Evolutionary conservation across 2,329 filamentous ascomycete species (phyloP).

Genomic region (Phialemonium atrogriseum): DNA sequence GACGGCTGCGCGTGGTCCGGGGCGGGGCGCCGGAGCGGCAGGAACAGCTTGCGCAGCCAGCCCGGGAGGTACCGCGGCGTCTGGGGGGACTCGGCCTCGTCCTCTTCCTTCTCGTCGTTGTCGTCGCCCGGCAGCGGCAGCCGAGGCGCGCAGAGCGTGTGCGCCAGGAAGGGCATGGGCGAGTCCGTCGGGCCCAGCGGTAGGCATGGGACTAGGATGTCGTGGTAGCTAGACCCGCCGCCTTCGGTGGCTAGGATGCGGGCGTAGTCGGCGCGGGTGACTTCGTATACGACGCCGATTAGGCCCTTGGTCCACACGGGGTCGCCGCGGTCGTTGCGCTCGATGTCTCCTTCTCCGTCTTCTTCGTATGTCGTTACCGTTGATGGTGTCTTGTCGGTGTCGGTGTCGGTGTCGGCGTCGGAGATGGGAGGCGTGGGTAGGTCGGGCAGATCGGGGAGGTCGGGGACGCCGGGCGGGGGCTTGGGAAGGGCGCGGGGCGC

Average conservation of each 20-base stretch:
- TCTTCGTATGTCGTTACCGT: too few relatives aligned
- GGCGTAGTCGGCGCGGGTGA: conserved; percentile 72
- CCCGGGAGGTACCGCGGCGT: conserved; percentile 19
- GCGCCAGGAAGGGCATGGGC: conserved; percentile 65
- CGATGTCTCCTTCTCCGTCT: not conserved
- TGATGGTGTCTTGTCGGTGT: too few relatives aligned
- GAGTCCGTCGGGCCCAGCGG: conserved; percentile 49
- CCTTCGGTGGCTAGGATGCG: conserved; percentile 88
- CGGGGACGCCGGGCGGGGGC: conserved; percentile 19
- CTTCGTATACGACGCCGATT: conserved; percentile 91
- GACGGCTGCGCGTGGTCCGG: conserved; percentile 75
- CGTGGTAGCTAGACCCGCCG: conserved; percentile 74
- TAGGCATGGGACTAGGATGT: conserved; percentile 73
- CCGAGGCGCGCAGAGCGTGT: conserved; percentile 70
- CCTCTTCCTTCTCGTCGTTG: conserved; percentile 10
- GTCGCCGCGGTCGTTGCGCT: conserved; percentile 27
- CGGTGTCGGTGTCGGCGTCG: too few relatives aligned
- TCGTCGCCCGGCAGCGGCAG: conserved; percentile 23
- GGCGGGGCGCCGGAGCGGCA: conserved; percentile 47
- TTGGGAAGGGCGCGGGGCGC: conserved; percentile 47
- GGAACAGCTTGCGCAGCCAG: conserved; percentile 39
- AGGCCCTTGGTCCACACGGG: conserved; percentile 69
- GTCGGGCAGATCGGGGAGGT: conserved; percentile 14
- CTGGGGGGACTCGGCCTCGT: conserved; percentile 4
- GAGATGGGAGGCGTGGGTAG: conserved; percentile 6